These are phyloP conservation scores for Auriscalpium microsporum DNA, from an alignment of 768 basidiomycete genomes.

Conservation along the genomic window DNA sequence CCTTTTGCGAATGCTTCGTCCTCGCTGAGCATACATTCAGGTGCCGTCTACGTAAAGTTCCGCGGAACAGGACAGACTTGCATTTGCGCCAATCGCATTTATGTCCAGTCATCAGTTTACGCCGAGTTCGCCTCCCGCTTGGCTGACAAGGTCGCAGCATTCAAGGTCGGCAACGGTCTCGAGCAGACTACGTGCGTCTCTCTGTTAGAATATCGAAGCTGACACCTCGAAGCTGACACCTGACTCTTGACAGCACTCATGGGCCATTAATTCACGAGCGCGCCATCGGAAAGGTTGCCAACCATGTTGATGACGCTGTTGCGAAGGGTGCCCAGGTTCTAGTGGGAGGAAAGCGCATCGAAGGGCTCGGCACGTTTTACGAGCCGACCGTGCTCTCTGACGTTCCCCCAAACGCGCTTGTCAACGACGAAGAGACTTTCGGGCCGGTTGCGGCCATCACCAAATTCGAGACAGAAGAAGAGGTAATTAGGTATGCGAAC, in stretches of 20 bases:
- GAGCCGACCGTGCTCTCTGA: slow-evolving; percentile 84
- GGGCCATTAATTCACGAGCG: slow-evolving; percentile 88
- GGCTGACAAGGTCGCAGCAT: slow-evolving; percentile 70
- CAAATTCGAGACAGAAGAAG: slow-evolving; percentile 90
- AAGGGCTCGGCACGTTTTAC: slow-evolving; percentile 61
- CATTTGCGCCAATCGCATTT: slow-evolving; percentile 85
- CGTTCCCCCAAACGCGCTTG: slow-evolving; percentile 56
- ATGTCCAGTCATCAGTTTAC: slow-evolving; percentile 85
- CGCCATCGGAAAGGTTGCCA: slow-evolving; percentile 77
- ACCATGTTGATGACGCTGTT: slow-evolving; percentile 86
- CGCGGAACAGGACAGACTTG: slow-evolving; percentile 77
- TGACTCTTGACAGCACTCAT: slow-evolving; percentile 54
- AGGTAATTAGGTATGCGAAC: slow-evolving; percentile 84
- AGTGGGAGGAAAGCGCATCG: slow-evolving; percentile 72
- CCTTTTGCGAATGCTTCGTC: background rate
- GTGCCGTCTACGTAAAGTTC: slow-evolving; percentile 73
- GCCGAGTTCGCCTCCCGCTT: slow-evolving; percentile 87
- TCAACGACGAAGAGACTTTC: slow-evolving; percentile 88
- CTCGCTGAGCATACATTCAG: slow-evolving; percentile 24
- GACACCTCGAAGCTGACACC: background rate
- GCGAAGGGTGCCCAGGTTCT: slow-evolving; percentile 79
- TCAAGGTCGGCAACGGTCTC: slow-evolving; percentile 85
- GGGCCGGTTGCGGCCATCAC: slow-evolving; percentile 83
- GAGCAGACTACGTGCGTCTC: slow-evolving; percentile 60
- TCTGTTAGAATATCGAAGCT: background rate